These are phyloP conservation scores for Paspalum notatum DNA, from an alignment of 176 grass and related monocot species.

Conservation along the genomic window DNA sequence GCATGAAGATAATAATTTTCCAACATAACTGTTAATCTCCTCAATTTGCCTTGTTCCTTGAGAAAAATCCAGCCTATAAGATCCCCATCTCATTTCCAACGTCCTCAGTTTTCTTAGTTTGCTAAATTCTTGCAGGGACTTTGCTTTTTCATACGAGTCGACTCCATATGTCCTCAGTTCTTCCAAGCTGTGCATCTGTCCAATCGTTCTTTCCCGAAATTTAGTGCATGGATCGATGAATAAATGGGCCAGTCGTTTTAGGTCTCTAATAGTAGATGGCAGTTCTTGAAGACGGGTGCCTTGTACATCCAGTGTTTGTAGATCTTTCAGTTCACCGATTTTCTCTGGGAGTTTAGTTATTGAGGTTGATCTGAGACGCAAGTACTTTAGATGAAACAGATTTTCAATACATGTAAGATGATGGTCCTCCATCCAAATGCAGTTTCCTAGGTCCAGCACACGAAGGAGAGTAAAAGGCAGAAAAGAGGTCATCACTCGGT, in stretches of 20 bases:
- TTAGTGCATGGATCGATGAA: background rate
- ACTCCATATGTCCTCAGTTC: background rate
- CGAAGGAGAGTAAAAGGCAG: background rate
- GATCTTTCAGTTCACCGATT: background rate
- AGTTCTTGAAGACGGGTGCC: background rate
- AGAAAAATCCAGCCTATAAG: background rate
- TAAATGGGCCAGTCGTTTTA: background rate
- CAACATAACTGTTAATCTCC: background rate
- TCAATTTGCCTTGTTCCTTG: background rate
- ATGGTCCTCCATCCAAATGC: background rate
- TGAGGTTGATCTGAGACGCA: background rate
- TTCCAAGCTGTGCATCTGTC: background rate
- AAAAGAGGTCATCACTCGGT: too few relatives aligned
- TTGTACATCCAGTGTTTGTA: background rate
- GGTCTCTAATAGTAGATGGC: background rate
- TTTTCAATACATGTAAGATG: background rate
- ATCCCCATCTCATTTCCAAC: background rate
- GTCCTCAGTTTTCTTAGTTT: constrained; percentile 10
- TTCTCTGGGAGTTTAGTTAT: background rate
- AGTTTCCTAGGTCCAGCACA: background rate
- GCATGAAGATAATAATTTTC: constrained; percentile 29
- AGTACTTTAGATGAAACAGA: background rate
- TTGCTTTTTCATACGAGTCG: background rate
- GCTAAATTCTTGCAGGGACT: constrained; percentile 1
- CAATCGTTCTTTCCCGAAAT: background rate